A percentile compares a stretch with the other conserved stretches of the same genome.
Conservation (phyloP, 148 eudicot genomes). For the Dianthus caryophyllus region DNA sequence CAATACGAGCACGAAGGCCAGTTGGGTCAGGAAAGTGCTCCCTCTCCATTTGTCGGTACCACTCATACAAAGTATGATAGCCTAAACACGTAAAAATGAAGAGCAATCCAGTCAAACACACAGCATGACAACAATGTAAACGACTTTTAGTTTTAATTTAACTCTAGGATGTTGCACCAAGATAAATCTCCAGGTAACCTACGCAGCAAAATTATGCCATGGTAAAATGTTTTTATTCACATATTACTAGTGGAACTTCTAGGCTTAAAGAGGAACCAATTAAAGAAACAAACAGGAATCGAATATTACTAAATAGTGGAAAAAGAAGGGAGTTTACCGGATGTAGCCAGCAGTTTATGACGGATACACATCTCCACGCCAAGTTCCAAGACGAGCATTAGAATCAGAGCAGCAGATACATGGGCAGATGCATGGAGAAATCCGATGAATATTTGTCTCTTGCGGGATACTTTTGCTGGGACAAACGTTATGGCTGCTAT, state of each 20-base stretch:
- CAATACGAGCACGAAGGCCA: slow-evolving; percentile 91
- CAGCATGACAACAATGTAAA: not conserved
- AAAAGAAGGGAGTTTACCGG: slow-evolving; percentile 40
- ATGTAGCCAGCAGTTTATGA: slow-evolving; percentile 81
- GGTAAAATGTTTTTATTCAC: not conserved
- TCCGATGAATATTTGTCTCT: slow-evolving; percentile 66
- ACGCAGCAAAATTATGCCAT: not conserved
- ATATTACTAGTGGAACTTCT: not conserved
- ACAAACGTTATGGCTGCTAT: slow-evolving; percentile 73
- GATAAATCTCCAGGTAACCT: not conserved
- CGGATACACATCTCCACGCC: slow-evolving; percentile 93
- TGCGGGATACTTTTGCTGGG: slow-evolving; percentile 79
- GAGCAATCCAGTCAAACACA: not conserved
- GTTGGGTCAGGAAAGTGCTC: slow-evolving; percentile 99
- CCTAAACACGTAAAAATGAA: slow-evolving; percentile 40
- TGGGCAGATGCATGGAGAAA: slow-evolving; percentile 88
- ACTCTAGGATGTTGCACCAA: not conserved
- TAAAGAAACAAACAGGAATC: not conserved
- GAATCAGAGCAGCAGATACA: slow-evolving; percentile 79
- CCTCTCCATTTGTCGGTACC: slow-evolving; percentile 89
- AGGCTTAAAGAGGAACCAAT: not conserved
- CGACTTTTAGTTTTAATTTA: not conserved
- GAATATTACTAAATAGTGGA: not conserved
- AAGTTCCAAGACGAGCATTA: slow-evolving; percentile 86
- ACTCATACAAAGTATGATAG: slow-evolving; percentile 88